These are phyloP conservation scores for Miscanthus lutarioriparius DNA, from an alignment of 176 grass and related monocot species.

Conservation along the genomic window DNA sequence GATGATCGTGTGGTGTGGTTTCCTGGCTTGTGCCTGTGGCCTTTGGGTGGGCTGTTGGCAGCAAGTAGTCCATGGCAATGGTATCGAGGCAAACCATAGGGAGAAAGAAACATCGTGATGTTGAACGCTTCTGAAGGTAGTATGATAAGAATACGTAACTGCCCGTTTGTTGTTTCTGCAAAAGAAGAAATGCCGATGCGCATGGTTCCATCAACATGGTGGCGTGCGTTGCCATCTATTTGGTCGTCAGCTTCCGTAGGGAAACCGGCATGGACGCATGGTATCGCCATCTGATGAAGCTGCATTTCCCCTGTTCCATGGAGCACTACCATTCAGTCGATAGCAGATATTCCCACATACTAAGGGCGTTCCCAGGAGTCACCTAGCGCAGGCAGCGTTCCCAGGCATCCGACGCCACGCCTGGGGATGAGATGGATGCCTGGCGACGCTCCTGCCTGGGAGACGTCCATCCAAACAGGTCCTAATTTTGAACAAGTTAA, in stretches of 20 bases:
- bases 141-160: neutral
- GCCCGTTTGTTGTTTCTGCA: neutral
- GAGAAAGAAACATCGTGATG: neutral
- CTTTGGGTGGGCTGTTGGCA: no score
- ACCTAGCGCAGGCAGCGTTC: no score
- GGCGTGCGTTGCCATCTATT: neutral
- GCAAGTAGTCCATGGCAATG: neutral
- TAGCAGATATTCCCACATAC: neutral
- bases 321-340: neutral
- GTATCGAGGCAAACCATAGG: neutral
- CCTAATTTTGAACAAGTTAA: neutral
- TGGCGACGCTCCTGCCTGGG: no score
- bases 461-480: no score
- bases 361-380: no score
- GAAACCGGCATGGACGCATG: neutral
- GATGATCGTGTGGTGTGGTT: neutral
- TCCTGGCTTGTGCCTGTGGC: no score
- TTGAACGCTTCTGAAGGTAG: neutral
- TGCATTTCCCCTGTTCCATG: neutral
- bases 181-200: neutral
- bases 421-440: no score
- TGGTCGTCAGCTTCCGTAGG: neutral
- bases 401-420: no score
- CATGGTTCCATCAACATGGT: neutral
- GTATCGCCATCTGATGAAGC: neutral